These are phyloP conservation scores for Podospora anserina DNA, from an alignment of 495 filamentous ascomycete genomes.

Conservation along the genomic window DNA sequence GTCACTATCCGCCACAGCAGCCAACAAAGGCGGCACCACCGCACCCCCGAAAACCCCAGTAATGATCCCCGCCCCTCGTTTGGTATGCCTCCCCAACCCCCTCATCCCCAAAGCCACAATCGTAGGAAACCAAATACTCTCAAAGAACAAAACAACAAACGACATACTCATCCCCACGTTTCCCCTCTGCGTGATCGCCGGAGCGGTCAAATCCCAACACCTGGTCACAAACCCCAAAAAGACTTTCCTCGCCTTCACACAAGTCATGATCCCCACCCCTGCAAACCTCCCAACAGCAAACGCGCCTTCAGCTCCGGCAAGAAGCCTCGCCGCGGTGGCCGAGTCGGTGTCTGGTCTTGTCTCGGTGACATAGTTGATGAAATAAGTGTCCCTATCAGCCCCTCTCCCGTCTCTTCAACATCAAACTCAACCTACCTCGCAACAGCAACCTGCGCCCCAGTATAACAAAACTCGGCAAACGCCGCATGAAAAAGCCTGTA, in stretches of 20 bases:
- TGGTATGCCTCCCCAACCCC: conserved; percentile 67
- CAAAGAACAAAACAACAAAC: conserved; percentile 67
- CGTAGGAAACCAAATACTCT: conserved; percentile 66
- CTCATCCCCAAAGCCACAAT: conserved; percentile 68
- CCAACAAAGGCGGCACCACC: conserved; percentile 61
- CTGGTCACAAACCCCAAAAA: conserved; percentile 47
- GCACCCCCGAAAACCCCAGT: conserved; percentile 63
- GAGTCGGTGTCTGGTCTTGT: conserved; percentile 22
- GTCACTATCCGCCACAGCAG: conserved; percentile 49
- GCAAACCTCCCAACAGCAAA: conserved; percentile 67
- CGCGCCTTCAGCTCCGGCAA: conserved; percentile 63
- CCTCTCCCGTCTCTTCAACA: neutral
- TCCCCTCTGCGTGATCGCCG: conserved; percentile 51
- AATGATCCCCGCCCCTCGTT: conserved; percentile 64
- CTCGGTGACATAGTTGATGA: conserved; percentile 43
- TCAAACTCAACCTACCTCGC: conserved; percentile 30
- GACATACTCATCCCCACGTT: conserved; percentile 57
- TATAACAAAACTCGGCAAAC: conserved; percentile 68
- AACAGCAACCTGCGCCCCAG: conserved; percentile 64
- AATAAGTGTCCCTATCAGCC: conserved; percentile 25
- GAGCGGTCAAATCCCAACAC: conserved; percentile 58
- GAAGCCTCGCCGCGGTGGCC: conserved; percentile 45
- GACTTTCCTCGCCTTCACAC: conserved; percentile 50
- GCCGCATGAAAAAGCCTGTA: conserved; percentile 65
- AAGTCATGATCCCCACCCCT: conserved; percentile 50